Evolutionary conservation across 805 yeast species (phyloP), one percentile per base, ranked within the genome.

Genomic region (Kazachstania africana): DNA sequence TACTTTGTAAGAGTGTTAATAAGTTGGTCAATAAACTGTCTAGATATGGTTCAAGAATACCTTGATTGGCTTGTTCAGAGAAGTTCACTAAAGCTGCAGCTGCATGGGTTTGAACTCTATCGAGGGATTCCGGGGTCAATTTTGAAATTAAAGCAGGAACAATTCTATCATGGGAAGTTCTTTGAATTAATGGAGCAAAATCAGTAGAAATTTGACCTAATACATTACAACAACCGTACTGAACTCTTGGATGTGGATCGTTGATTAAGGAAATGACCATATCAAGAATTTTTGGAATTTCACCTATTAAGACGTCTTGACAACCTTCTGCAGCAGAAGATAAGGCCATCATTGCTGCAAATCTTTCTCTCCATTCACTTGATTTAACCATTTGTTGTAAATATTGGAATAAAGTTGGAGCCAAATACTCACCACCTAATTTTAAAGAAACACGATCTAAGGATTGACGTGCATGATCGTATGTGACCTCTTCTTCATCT

Each of bases 271-370:
- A 96, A 44, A 84, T 54, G 21, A 91, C 76, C 73, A 88, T 67
- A 45, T 82, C 93, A 42, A 91, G 62, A 28, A 91, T 73, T 47
- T 72, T 74, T 37, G 85, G 81, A 29, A 84, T 79, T 52, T 85
- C 95, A 20, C 71, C 63, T 29, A 82, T 78, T 58, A 91, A 66
- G 10, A 80, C 84, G 43, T 87, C 96, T 29, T 83, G 69, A 59
- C 97, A 88, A 31, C 98, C 98, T 62, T 91, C 98, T 24, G 96
- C 96, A 15, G 94, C 95, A 4, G 95, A 77, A 0, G 96, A 85
- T 17, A 91, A 63, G 0, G 96, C 96, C 97, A 91, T 91, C 34
- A 91, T 62, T 2, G 96, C 94, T 16, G 95, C 98, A 54, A 87
- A 95, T 39, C 95, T 78, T 54, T 85, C 94, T 55, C 94, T 77